Evolutionary conservation across 257 asterid genomes (phyloP).

Genomic region (Gynochthodes officinalis): DNA sequence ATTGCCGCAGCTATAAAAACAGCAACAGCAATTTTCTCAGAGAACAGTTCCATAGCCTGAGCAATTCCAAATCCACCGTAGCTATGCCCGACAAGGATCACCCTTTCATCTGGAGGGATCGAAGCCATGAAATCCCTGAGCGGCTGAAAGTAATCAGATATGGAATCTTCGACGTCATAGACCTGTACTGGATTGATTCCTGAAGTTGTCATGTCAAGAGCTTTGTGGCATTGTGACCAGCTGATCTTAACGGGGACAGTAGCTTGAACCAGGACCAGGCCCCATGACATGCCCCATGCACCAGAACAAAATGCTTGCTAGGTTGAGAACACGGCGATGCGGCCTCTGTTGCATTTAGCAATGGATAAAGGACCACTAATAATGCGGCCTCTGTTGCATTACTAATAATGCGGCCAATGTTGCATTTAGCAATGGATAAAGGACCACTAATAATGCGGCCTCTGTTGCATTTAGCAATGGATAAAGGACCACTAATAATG

Average conservation of each 20-base stretch:
- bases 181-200: constrained; percentile 29
- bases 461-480: neutral
- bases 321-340: neutral
- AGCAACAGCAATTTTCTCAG: constrained; percentile 28
- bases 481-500: neutral
- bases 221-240: constrained; percentile 34
- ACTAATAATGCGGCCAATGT: too few species aligned
- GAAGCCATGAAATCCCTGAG: constrained; percentile 32
- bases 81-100: constrained; percentile 38
- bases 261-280: constrained; percentile 45
- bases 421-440: neutral
- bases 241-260: constrained; percentile 13
- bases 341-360: neutral
- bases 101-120: constrained; percentile 17
- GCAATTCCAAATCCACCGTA: constrained; percentile 33
- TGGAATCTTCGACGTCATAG: constrained; percentile 8
- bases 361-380: too few species aligned
- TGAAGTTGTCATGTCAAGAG: constrained; percentile 32
- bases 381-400: neutral
- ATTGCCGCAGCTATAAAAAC: constrained; percentile 32
- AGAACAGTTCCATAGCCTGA: constrained; percentile 39
- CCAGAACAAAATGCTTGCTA: constrained; percentile 30
- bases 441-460: too few species aligned
- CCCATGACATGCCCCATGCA: constrained; percentile 36
- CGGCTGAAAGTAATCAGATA: constrained; percentile 28